phyloP scores from a whole-genome alignment of 2,329 filamentous ascomycete species.

The Aspergillus uvarum region DNA sequence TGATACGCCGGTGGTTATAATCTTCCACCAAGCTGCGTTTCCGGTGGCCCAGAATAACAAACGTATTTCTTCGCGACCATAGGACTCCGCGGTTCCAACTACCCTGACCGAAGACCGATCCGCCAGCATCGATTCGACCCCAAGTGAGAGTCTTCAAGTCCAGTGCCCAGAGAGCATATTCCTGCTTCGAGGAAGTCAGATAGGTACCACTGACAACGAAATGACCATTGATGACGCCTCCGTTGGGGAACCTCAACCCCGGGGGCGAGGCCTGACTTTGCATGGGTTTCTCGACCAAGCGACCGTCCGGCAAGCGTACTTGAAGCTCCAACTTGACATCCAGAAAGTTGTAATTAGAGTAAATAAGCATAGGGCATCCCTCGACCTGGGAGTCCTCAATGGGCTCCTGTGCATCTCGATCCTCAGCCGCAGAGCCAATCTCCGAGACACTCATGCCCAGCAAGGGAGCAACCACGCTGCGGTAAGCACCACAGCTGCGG shows the following conservation, averaged over 20 bases:
- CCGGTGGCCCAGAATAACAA: conserved; percentile 91
- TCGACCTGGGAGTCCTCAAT: conserved; percentile 30
- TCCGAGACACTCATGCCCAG: conserved; percentile 46
- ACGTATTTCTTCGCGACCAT: conserved; percentile 91
- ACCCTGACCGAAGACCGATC: conserved; percentile 90
- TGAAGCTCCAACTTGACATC: conserved; percentile 96
- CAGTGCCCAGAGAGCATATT: conserved; percentile 94
- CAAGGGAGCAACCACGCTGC: conserved; percentile 88
- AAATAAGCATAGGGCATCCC: conserved; percentile 80
- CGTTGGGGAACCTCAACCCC: conserved; percentile 91
- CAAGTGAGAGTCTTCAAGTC: conserved; percentile 86
- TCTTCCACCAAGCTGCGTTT: conserved; percentile 94
- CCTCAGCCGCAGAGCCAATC: conserved; percentile 44
- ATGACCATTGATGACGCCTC: conserved; percentile 90
- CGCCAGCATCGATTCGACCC: conserved; percentile 93
- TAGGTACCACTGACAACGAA: conserved; percentile 98
- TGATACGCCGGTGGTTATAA: conserved; percentile 96
- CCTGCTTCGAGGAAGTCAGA: conserved; percentile 94
- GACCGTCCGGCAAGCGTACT: conserved; percentile 79
- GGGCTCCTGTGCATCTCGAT: conserved; percentile 39
- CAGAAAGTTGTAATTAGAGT: conserved; percentile 98
- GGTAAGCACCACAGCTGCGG: conserved; percentile 92
- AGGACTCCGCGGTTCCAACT: conserved; percentile 96
- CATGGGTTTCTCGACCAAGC: conserved; percentile 85
- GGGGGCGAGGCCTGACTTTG: conserved; percentile 77